Evolutionary conservation across 768 basidiomycete genomes (phyloP).

Genomic region (Trametes maxima): DNA sequence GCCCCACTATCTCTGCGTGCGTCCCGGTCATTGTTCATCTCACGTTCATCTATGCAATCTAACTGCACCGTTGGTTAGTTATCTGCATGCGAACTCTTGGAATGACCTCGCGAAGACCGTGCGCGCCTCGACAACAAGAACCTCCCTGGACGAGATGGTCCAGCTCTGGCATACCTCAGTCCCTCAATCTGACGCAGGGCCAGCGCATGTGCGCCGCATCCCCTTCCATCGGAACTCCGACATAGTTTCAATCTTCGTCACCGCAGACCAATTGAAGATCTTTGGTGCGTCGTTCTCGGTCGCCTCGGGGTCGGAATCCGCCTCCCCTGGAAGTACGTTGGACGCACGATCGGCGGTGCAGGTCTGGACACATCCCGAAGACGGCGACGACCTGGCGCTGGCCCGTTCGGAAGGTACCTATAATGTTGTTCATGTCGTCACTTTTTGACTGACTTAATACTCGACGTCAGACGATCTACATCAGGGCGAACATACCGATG

Average conservation of each 20-base stretch:
- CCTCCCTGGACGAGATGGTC: not conserved
- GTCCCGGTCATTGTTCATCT: not conserved
- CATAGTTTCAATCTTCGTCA: not conserved
- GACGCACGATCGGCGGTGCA: too few species aligned
- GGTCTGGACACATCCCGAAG: too few species aligned
- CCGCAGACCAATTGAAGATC: not conserved
- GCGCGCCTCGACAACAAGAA: not conserved
- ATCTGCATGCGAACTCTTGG: slow-evolving; percentile 1
- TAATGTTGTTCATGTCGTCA: too few species aligned
- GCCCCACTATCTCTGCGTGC: not conserved
- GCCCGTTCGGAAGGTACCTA: too few species aligned
- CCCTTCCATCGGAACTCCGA: not conserved
- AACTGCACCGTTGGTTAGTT: not conserved
- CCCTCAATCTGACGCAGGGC: not conserved
- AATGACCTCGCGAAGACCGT: not conserved
- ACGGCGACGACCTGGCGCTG: too few species aligned
- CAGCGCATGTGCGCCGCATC: not conserved
- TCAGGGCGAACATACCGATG: too few species aligned
- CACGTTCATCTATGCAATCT: not conserved
- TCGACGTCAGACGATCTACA: too few species aligned
- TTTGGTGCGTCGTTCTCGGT: not conserved
- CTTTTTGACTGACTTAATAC: too few species aligned
- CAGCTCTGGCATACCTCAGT: not conserved
- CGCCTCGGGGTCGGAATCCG: not conserved
- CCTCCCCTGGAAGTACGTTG: too few species aligned